A percentile compares a stretch with the other conserved stretches of the same genome.
phyloP scores from a whole-genome alignment of 139 green algal genomes.

The Closterium sp. region DNA sequence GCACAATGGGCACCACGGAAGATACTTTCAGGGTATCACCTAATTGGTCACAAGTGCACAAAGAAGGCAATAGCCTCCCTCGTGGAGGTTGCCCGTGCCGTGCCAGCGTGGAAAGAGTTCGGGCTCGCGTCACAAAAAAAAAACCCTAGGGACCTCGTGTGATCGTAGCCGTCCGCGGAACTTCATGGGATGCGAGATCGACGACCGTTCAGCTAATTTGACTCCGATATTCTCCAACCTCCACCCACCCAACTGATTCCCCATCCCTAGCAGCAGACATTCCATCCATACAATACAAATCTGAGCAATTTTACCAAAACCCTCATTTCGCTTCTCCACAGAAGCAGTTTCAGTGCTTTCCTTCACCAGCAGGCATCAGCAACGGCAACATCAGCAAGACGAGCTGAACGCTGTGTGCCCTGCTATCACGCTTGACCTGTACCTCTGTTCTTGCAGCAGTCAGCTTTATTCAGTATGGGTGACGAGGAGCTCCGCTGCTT shows the following conservation, averaged over 20 bases:
- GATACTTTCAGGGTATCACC: background rate
- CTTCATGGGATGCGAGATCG: background rate
- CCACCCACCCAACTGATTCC: too few species aligned
- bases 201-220: background rate
- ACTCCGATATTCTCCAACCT: background rate
- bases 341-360: background rate
- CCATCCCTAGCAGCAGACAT: too few species aligned
- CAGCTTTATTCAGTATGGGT: background rate
- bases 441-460: too few species aligned
- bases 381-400: background rate
- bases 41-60: background rate
- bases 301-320: background rate
- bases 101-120: background rate
- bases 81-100: background rate
- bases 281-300: background rate
- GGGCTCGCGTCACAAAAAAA: background rate
- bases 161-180: background rate
- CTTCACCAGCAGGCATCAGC: background rate
- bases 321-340: background rate
- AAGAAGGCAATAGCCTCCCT: background rate
- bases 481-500: constrained; percentile 46
- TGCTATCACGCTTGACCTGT: too few species aligned
- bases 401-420: too few species aligned
- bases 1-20: background rate
- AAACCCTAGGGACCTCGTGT: background rate